These are phyloP conservation scores for Melanopsichium pennsylvanicum DNA, from an alignment of 1,284 basidiomycete species.

Conservation along the genomic window DNA sequence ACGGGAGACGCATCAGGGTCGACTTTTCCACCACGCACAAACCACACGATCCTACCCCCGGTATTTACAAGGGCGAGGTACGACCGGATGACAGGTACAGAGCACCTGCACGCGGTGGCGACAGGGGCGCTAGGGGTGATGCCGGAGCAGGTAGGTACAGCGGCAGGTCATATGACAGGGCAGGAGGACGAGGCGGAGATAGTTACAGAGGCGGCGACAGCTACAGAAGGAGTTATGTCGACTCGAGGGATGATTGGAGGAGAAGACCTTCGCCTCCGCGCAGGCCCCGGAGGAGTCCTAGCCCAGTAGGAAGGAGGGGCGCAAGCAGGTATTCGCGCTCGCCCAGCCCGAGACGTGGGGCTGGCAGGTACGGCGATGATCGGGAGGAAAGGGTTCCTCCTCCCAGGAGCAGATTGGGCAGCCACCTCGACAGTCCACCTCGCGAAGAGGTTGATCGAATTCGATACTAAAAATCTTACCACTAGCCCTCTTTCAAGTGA, in stretches of 20 bases:
- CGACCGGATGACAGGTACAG: conserved; percentile 54
- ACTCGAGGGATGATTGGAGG: conserved; percentile 51
- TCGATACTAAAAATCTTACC: conserved; percentile 31
- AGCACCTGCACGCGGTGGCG: conserved; percentile 1
- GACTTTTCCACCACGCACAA: conserved; percentile 94
- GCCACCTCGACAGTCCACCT: conserved; percentile 47
- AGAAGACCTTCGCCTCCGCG: conserved; percentile 42
- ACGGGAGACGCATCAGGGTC: conserved; percentile 93
- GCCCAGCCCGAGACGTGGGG: conserved; percentile 31
- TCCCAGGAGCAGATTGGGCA: conserved; percentile 34
- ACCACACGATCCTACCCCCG: conserved; percentile 93
- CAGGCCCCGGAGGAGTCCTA: conserved; percentile 30
- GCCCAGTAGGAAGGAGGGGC: conserved; percentile 24
- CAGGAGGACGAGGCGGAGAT: conserved; percentile 22
- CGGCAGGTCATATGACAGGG: conserved; percentile 28
- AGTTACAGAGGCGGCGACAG: conserved; percentile 31
- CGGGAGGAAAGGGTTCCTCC: conserved; percentile 34
- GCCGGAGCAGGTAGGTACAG: conserved; percentile 25
- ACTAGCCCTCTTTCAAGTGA: too few species aligned
- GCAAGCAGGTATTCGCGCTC: conserved; percentile 38
- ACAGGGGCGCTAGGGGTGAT: conserved; percentile 4
- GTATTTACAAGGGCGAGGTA: conserved; percentile 75
- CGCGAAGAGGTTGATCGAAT: conserved; percentile 46
- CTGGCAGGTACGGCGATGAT: conserved; percentile 15
- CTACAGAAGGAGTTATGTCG: conserved; percentile 32